Percentiles rank a stretch among this genome's conserved stretches.
phyloP scores from a whole-genome alignment of 1,284 basidiomycete genomes.

The Anthracocystis walkeri region DNA sequence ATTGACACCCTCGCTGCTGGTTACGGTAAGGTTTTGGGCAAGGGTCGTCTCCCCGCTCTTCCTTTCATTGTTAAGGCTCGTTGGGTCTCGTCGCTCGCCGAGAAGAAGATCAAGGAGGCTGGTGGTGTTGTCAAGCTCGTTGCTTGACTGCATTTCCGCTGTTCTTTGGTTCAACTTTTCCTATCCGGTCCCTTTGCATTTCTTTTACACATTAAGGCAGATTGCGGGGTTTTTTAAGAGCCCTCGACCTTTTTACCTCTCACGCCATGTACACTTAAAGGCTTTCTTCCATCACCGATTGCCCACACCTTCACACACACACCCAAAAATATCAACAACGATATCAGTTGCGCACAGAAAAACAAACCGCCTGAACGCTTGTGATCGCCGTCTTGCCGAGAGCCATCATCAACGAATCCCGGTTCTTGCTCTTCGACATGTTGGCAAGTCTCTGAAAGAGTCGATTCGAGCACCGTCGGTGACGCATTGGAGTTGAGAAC shows the following conservation, averaged over 20 bases:
- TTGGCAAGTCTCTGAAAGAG: no score
- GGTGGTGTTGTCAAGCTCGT: conserved; percentile 69
- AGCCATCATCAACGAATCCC: no score
- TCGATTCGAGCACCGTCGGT: no score
- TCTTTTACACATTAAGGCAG: neutral
- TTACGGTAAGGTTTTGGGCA: conserved; percentile 70
- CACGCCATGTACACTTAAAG: neutral
- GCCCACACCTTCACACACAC: conserved; percentile 19
- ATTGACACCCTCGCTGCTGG: conserved; percentile 69
- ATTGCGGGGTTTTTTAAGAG: neutral
- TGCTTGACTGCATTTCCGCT: conserved; percentile 23
- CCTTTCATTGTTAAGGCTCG: conserved; percentile 69
- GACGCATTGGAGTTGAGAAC: no score
- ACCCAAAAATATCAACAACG: conserved; percentile 49
- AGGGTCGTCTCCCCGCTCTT: conserved; percentile 67
- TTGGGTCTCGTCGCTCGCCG: conserved; percentile 68
- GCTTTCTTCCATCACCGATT: neutral
- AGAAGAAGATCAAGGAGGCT: conserved; percentile 70
- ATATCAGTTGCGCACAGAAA: conserved; percentile 44
- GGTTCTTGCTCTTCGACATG: no score
- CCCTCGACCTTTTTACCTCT: conserved; percentile 23
- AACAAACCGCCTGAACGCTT: no score
- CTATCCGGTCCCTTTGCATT: conserved; percentile 17
- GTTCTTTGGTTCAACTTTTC: neutral
- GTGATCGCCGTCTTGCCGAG: no score